These are phyloP conservation scores for Chrysophaeum taylorii DNA, from an alignment of 352 stramenopile species.

Conservation along the genomic window DNA sequence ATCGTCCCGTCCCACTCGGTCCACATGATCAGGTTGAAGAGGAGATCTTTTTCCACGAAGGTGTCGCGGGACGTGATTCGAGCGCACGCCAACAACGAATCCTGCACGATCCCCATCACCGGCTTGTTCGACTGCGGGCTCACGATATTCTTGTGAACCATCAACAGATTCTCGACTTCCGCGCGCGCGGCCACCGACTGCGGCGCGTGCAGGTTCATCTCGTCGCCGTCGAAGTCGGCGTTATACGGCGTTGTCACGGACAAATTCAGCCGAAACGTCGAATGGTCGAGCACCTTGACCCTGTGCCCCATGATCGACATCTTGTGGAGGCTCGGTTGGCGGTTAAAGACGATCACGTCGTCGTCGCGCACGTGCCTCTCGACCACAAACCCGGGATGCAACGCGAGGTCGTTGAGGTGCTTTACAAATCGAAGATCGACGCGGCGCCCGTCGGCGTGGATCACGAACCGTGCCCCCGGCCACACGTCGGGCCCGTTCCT, in stretches of 20 bases:
- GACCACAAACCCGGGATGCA: conserved; percentile 96
- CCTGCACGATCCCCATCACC: conserved; percentile 98
- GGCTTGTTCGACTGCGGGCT: conserved; percentile 94
- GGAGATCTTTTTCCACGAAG: conserved; percentile 91
- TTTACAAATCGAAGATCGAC: conserved; percentile 97
- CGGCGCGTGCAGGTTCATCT: conserved; percentile 95
- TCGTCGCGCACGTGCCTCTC: conserved; percentile 94
- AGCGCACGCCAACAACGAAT: conserved; percentile 88
- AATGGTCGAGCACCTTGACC: conserved; percentile 98
- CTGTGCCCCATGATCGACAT: conserved; percentile 99
- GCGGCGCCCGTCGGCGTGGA: conserved; percentile 83
- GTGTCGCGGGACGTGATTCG: conserved; percentile 96
- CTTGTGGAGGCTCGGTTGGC: conserved; percentile 97
- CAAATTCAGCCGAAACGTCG: conserved; percentile 97
- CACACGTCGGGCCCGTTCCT: conserved; percentile 87
- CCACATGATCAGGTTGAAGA: conserved; percentile 98
- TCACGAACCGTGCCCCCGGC: conserved; percentile 95
- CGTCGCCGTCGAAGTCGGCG: conserved; percentile 99
- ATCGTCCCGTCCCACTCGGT: conserved; percentile 91
- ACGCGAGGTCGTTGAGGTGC: conserved; percentile 82
- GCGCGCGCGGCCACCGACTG: conserved; percentile 92
- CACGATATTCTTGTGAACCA: conserved; percentile 95
- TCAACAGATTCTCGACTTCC: conserved; percentile 95
- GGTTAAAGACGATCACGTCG: conserved; percentile 99
- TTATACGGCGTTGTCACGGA: conserved; percentile 97